Evolutionary conservation across 768 basidiomycete genomes (phyloP), one percentile per base, ranked within the genome.

Genomic region (Hysterangium stoloniferum): DNA sequence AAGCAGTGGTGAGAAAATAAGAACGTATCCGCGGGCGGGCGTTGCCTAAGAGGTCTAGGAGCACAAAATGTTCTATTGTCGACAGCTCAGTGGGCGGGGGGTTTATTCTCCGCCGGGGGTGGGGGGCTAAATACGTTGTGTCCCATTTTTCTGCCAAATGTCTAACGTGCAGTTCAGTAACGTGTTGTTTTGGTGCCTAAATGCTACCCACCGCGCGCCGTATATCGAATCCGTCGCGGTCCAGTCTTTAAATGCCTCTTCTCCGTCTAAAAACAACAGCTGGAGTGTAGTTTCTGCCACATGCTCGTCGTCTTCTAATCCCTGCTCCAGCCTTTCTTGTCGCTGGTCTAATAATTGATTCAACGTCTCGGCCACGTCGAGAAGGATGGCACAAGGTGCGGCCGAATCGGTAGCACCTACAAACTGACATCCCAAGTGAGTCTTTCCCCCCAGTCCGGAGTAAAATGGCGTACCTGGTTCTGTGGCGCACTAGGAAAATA

Each of bases 401-500:
- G 94, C 96, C 1, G 93, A 96, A 63, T 99, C 96, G 8, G 93
- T 98, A 7, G 96, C 96, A 29, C 96, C 96, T 60, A 99, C 71
- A 63, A 99, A 99, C 89, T 97, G 67, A 19, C 36, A n/a, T 44
- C 45, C 43, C 36, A 32, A 51, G 12, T 29, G 12, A 25, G 5
- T 25, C 8, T n/a, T 22, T n/a, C n/a, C n/a, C n/a, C n/a, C n/a
- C n/a, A n/a, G n/a, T n/a, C n/a, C n/a, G n/a, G n/a, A n/a, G n/a
- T 7, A 24, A 35, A 31, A 6, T 40, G 19, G 63, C 72, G 52
- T 59, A 88, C 92, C 71, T 89, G 84, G 61, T 89, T 86, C 32
- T 76, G 65, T 4, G 89, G 86, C 52, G 73, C 82, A 1, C 63
- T 65, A 0, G 82, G 69, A 57, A 85, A 93, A 67, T 79, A 94